These are phyloP conservation scores for Odonthalia washingtoniensis DNA, from an alignment of 31 red algal genomes.

Conservation along the genomic window DNA sequence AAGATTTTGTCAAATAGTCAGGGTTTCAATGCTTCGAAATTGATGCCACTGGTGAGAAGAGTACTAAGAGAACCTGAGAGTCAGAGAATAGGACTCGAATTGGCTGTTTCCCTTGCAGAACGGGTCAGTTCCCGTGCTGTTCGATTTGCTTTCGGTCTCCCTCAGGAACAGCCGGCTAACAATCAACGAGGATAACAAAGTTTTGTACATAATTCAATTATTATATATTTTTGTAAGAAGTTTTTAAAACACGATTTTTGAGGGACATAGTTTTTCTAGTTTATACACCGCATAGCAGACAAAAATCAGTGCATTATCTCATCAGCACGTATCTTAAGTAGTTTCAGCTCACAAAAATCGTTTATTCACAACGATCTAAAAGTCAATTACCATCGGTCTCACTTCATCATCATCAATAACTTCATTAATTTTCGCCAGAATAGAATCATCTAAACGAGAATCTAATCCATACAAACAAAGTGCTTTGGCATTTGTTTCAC, in stretches of 20 bases:
- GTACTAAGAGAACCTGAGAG: conserved; percentile 77
- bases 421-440: conserved; percentile 74
- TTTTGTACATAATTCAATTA: too few relatives aligned
- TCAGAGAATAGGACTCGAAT: conserved; percentile 72
- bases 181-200: conserved; percentile 5
- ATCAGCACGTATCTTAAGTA: too few relatives aligned
- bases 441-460: conserved; percentile 51
- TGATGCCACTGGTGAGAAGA: conserved; percentile 66
- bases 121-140: conserved; percentile 75
- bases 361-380: conserved; percentile 35
- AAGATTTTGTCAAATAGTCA: conserved; percentile 59
- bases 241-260: too few relatives aligned
- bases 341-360: too few relatives aligned
- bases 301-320: too few relatives aligned
- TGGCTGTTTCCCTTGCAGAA: conserved; percentile 79
- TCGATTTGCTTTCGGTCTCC: conserved; percentile 83
- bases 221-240: too few relatives aligned
- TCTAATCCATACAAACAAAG: conserved; percentile 90
- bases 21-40: conserved; percentile 65
- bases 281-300: too few relatives aligned
- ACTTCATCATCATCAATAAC: conserved; percentile 66
- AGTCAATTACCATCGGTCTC: conserved; percentile 71
- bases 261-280: too few relatives aligned
- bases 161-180: conserved; percentile 63
- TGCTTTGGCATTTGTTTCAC: conserved; percentile 66